phyloP scores from a whole-genome alignment of 345 rosid species.

The Citrus mangshanensis region DNA sequence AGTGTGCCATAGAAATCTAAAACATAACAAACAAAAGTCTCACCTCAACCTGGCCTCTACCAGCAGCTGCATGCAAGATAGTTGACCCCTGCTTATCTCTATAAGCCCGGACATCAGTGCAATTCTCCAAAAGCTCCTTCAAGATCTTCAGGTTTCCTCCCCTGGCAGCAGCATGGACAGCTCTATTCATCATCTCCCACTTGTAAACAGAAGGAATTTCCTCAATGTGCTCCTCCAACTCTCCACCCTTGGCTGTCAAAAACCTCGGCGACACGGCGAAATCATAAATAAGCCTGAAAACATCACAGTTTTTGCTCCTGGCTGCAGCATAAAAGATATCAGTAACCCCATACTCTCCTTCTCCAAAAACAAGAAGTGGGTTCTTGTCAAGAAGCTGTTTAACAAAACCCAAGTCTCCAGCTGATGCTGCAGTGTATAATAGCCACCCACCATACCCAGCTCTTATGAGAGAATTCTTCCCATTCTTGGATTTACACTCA shows the following conservation, averaged over 20 bases:
- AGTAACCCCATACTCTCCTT: slow-evolving; percentile 93
- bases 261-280: slow-evolving; percentile 68
- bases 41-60: slow-evolving; percentile 78
- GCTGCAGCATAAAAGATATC: slow-evolving; percentile 88
- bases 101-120: slow-evolving; percentile 51
- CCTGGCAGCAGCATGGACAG: slow-evolving; percentile 86
- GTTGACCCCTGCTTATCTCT: slow-evolving; percentile 82
- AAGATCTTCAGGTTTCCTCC: slow-evolving; percentile 65
- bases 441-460: slow-evolving; percentile 93
- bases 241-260: slow-evolving; percentile 38
- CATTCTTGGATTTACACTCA: slow-evolving; percentile 54
- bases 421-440: slow-evolving; percentile 86
- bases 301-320: slow-evolving; percentile 59
- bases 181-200: slow-evolving; percentile 81
- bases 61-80: slow-evolving; percentile 87
- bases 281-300: slow-evolving; percentile 68
- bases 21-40: slow-evolving; percentile 6
- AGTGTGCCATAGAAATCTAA: not conserved
- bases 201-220: slow-evolving; percentile 61
- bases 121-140: slow-evolving; percentile 50
- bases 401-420: slow-evolving; percentile 75
- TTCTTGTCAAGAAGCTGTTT: slow-evolving; percentile 64
- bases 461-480: slow-evolving; percentile 61
- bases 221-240: slow-evolving; percentile 54
- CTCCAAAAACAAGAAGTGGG: slow-evolving; percentile 81